Conservation (phyloP, 306 rosid genomes). For the Nissolia schottii region DNA sequence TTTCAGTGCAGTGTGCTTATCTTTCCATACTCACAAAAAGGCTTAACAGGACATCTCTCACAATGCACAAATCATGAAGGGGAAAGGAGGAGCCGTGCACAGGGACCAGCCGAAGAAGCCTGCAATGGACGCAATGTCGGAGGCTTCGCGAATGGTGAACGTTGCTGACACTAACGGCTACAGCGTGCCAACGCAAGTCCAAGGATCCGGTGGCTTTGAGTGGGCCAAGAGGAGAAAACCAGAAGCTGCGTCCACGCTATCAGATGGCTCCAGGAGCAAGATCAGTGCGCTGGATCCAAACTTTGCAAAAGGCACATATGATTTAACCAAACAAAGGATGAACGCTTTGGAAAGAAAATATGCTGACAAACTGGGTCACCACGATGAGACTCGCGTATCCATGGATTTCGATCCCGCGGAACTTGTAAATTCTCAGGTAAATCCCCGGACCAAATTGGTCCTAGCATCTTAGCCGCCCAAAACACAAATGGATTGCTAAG, state of each 20-base stretch:
- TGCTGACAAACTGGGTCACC: not conserved
- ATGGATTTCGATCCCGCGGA: constrained; percentile 32
- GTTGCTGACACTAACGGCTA: constrained; percentile 33
- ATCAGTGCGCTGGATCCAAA: constrained; percentile 76
- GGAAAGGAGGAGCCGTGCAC: constrained; percentile 30
- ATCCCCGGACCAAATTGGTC: too few relatives aligned
- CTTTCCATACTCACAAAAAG: constrained; percentile 1
- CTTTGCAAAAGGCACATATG: constrained; percentile 61
- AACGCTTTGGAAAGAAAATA: not conserved
- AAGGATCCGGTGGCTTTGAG: constrained; percentile 59
- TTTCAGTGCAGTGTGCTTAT: not conserved
- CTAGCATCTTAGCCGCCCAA: too few relatives aligned
- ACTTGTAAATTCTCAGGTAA: constrained; percentile 37
- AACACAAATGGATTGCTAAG: too few relatives aligned
- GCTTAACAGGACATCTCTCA: constrained; percentile 37
- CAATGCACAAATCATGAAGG: constrained; percentile 24
- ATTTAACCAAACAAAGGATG: constrained; percentile 31
- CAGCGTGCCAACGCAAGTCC: constrained; percentile 40
- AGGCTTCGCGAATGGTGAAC: constrained; percentile 34
- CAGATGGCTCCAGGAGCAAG: constrained; percentile 83
- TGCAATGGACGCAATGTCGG: constrained; percentile 49
- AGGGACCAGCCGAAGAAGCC: constrained; percentile 43
- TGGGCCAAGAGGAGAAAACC: constrained; percentile 69
- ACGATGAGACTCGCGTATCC: not conserved
- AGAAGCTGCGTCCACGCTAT: constrained; percentile 59